phyloP scores from a whole-genome alignment of 345 rosid species.

The Adansonia digitata region DNA sequence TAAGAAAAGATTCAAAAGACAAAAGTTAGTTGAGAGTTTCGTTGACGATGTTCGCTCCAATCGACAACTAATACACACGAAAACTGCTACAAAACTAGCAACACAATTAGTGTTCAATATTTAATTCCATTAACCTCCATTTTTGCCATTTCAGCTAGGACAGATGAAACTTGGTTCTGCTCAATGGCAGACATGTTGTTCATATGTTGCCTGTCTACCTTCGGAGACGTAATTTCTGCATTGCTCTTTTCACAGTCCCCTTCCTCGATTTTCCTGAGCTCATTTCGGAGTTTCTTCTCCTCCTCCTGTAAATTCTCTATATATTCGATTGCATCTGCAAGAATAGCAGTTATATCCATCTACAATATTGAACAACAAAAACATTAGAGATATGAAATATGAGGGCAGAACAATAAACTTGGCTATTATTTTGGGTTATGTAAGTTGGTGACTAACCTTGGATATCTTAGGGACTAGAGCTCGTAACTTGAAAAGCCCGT shows the following conservation, averaged over 20 bases:
- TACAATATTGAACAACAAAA: conserved; percentile 19
- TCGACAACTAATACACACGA: not conserved
- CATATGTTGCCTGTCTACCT: conserved; percentile 14
- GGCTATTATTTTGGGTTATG: not conserved
- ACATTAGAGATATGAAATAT: not conserved
- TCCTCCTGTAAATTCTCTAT: conserved; percentile 47
- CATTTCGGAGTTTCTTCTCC: conserved; percentile 47
- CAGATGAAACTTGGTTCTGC: conserved; percentile 15
- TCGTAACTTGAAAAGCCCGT: conserved; percentile 50
- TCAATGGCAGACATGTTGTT: conserved; percentile 4
- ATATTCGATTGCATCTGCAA: conserved; percentile 73
- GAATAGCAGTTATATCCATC: conserved; percentile 70
- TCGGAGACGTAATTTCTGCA: conserved; percentile 14
- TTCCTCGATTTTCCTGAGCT: conserved; percentile 47
- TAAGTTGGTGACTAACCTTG: conserved; percentile 44
- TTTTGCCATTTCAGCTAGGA: conserved; percentile 3
- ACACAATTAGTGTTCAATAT: not conserved
- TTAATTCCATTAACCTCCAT: conserved; percentile 24
- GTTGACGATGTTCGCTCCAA: not conserved
- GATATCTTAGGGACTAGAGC: conserved; percentile 72
- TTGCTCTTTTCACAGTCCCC: conserved; percentile 25
- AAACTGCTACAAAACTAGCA: not conserved
- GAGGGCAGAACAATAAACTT: not conserved
- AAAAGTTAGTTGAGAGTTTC: not conserved
- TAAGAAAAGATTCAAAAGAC: conserved; percentile 19